Percentiles rank a stretch among this genome's conserved stretches.
phyloP scores from a whole-genome alignment of 495 filamentous ascomycete genomes.

The Penicillium robsamsonii region DNA sequence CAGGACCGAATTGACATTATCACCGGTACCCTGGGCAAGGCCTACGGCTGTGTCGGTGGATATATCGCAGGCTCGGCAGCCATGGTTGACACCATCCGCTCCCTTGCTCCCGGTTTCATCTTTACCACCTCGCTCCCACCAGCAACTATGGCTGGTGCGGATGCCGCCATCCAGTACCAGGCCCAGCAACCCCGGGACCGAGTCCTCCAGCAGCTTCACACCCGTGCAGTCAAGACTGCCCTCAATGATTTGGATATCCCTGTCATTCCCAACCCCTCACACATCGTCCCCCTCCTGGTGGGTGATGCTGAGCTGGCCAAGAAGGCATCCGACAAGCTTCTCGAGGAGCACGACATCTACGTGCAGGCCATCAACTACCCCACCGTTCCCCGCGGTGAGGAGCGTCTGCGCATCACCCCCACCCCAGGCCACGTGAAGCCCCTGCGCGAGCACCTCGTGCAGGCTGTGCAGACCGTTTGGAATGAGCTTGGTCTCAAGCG shows the following conservation, averaged over 20 bases:
- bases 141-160: slow-evolving; percentile 93
- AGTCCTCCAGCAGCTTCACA: slow-evolving; percentile 90
- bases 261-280: slow-evolving; percentile 96
- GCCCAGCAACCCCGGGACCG: slow-evolving; percentile 76
- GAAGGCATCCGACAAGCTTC: slow-evolving; percentile 80
- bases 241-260: slow-evolving; percentile 79
- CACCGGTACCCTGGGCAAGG: slow-evolving; percentile 94
- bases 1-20: slow-evolving; percentile 98
- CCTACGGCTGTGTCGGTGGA: slow-evolving; percentile 95
- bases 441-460: slow-evolving; percentile 80
- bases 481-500: slow-evolving; percentile 82
- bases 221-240: slow-evolving; percentile 81
- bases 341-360: slow-evolving; percentile 88
- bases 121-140: slow-evolving; percentile 97
- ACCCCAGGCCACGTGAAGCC: slow-evolving; percentile 86
- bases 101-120: slow-evolving; percentile 95
- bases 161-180: slow-evolving; percentile 91
- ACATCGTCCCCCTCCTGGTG: slow-evolving; percentile 92
- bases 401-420: slow-evolving; percentile 90
- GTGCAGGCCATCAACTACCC: slow-evolving; percentile 99
- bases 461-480: slow-evolving; percentile 86
- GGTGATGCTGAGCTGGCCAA: slow-evolving; percentile 94
- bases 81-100: slow-evolving; percentile 93
- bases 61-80: slow-evolving; percentile 91
- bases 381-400: slow-evolving; percentile 93